A percentile compares a stretch with the other conserved stretches of the same genome.
These are phyloP conservation scores for Quercus agrifolia DNA, from an alignment of 306 rosid species.

Conservation along the genomic window DNA sequence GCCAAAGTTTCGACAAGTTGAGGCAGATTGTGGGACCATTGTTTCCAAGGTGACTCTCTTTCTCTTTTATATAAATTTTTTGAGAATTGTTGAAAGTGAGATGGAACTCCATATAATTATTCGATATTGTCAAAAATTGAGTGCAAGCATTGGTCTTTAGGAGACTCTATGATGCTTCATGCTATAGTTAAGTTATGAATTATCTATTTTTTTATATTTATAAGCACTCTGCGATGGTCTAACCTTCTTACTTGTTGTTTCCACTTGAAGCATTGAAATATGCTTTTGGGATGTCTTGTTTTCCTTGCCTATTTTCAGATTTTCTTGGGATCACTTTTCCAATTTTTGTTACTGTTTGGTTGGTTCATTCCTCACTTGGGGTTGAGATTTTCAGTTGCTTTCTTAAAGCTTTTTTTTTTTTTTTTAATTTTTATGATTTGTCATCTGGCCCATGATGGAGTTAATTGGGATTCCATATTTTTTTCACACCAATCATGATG, in stretches of 20 bases:
- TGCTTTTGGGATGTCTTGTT: neutral
- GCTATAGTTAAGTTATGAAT: neutral
- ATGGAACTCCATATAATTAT: neutral
- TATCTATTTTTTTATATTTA: neutral
- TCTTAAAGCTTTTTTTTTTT: neutral
- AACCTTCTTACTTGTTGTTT: neutral
- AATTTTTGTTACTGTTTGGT: neutral
- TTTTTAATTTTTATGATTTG: neutral
- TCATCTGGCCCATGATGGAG: neutral
- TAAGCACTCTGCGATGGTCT: neutral
- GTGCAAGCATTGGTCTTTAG: neutral
- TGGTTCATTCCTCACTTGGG: neutral
- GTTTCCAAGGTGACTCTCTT: slow-evolving; percentile 68
- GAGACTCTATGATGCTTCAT: neutral
- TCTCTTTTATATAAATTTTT: neutral
- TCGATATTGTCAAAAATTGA: neutral
- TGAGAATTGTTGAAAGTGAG: neutral
- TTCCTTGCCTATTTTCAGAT: neutral
- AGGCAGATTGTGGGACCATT: slow-evolving; percentile 85
- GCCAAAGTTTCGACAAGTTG: slow-evolving; percentile 87
- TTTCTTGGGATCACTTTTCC: neutral
- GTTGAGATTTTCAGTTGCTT: neutral
- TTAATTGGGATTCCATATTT: neutral
- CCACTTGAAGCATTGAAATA: neutral
- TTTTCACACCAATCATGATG: neutral